phyloP scores from a whole-genome alignment of 2,329 filamentous ascomycete genomes.

The Fusarium robinianum region DNA sequence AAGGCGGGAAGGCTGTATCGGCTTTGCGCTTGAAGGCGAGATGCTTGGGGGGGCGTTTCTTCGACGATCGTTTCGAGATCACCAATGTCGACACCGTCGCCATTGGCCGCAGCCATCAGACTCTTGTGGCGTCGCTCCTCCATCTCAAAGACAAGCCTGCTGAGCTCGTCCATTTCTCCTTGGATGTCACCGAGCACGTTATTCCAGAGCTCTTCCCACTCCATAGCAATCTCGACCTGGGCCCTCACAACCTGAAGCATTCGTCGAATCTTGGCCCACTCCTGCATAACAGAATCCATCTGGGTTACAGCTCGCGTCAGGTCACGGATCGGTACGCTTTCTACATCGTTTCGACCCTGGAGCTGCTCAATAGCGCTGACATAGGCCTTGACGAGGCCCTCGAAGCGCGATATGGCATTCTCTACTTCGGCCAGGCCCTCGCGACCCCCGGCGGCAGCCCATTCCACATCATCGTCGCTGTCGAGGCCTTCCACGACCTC shows the following conservation, averaged over 20 bases:
- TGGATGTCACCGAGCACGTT: conserved; percentile 92
- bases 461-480: conserved; percentile 96
- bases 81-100: conserved; percentile 75
- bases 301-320: conserved; percentile 77
- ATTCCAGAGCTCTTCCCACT: conserved; percentile 98
- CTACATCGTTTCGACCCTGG: conserved; percentile 78
- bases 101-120: conserved; percentile 63
- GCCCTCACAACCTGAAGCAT: conserved; percentile 79
- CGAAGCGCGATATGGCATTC: conserved; percentile 79
- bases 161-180: conserved; percentile 79
- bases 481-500: conserved; percentile 88
- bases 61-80: conserved; percentile 94
- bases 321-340: conserved; percentile 69
- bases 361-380: conserved; percentile 92
- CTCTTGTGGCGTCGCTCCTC: conserved; percentile 90
- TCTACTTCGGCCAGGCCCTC: conserved; percentile 77
- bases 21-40: conserved; percentile 60
- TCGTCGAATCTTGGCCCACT: conserved; percentile 82
- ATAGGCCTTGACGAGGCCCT: conserved; percentile 88
- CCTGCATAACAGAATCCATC: conserved; percentile 84
- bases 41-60: conserved; percentile 67
- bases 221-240: conserved; percentile 96
- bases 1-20: conserved; percentile 72
- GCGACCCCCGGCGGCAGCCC: conserved; percentile 86
- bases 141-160: conserved; percentile 91